These are phyloP conservation scores for Pythium brassicae DNA, from an alignment of 352 stramenopile genomes.

Conservation along the genomic window DNA sequence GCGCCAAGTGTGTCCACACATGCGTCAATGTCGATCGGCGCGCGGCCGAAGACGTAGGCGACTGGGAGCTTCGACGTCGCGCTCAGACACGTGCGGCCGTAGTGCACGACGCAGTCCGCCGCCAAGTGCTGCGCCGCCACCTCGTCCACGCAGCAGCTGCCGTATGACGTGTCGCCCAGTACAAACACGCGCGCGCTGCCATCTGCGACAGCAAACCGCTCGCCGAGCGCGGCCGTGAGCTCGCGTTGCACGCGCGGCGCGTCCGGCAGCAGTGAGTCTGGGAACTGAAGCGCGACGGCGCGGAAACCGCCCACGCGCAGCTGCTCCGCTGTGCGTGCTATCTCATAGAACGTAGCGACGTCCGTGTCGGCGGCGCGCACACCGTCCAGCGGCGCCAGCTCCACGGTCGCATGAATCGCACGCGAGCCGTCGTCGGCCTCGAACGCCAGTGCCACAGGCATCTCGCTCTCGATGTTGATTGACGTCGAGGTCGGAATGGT, in stretches of 20 bases:
- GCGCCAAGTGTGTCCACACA: constrained; percentile 42
- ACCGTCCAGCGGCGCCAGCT: constrained; percentile 51
- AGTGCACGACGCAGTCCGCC: constrained; percentile 94
- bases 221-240: constrained; percentile 40
- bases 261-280: constrained; percentile 90
- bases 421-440: constrained; percentile 80
- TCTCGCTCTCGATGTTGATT: background rate
- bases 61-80: constrained; percentile 82
- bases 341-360: constrained; percentile 59
- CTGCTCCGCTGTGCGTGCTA: constrained; percentile 53
- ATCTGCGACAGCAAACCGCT: constrained; percentile 4
- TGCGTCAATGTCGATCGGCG: constrained; percentile 50
- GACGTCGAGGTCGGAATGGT: background rate
- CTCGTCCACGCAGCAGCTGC: constrained; percentile 95
- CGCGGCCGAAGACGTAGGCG: constrained; percentile 89
- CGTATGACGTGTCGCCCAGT: constrained; percentile 95
- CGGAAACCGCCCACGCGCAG: constrained; percentile 53
- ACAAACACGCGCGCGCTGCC: constrained; percentile 85
- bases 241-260: constrained; percentile 82
- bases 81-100: constrained; percentile 91
- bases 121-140: constrained; percentile 92
- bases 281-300: constrained; percentile 93
- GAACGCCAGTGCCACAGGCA: constrained; percentile 61
- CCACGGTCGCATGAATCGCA: constrained; percentile 58
- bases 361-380: constrained; percentile 34